Evolutionary conservation across 192 early-diverging fungal species (phyloP), one percentile per base, ranked within the genome.

Genomic region (Coemansia aciculifera): DNA sequence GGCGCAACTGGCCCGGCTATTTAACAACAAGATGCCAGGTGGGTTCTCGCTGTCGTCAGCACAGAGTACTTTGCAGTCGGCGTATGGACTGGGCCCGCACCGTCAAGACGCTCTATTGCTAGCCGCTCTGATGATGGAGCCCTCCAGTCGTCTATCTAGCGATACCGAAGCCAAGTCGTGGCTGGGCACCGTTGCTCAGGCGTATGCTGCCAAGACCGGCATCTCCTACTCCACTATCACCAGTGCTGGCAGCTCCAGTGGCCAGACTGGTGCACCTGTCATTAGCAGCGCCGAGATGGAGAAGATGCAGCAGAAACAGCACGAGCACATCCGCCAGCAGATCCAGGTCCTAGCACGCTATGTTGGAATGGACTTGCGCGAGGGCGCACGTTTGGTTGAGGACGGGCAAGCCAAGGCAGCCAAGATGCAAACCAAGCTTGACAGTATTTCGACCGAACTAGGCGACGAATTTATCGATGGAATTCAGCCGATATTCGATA

Each of bases 271-370:
- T 4, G 13, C 12, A 90, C 91, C 90, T 27, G 81, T 86, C 21
- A 90, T 97, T 74, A 94, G 94, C 87, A 90, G 89, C 73, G 93
- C 93, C 60, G 94, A 93, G 57, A 90, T 97, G 72, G 85, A 91
- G 73, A 84, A 84, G 19, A 78, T 91, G 66, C 90, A 92, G 81
- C 84, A 88, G 51, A 87, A 89, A 71, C 87, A 90, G 48, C 85
- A 90, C 61, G 61, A 77, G 54, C 75, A 94, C 74, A 85, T 94
- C 61, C 85, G 87, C 32, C 85, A 88, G 75, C 95, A 97, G 65
- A 85, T 97, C 32, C 88, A 93, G 78, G 85, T 89, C 52, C 89
- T 90, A 48, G 92, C 93, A 60, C 87, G 88, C 54, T 92, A 93
- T 77, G 83, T 92, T 43, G 89, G 84, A 87, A 49, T 81, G 0